Base-by-base conservation (phyloP, 2,329 filamentous ascomycete species). In the Cyphellophora europaea region DNA sequence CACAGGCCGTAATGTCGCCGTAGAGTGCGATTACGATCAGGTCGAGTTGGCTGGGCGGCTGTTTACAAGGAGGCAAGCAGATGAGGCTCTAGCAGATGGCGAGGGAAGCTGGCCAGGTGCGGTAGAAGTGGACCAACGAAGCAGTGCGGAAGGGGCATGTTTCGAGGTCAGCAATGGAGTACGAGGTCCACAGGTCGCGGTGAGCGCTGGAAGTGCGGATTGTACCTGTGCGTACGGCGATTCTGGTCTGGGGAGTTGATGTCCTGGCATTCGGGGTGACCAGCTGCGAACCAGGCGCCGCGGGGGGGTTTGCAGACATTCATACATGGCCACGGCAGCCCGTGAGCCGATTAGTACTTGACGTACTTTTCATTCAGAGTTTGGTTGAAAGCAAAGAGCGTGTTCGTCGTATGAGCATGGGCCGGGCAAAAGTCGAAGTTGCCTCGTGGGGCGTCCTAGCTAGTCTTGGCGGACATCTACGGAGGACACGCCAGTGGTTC, bases 241-340 rank as follows among this genome's bases (percentile, higher is more conserved):
- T 25, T 25, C n/a, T n/a, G n/a, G n/a, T n/a, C n/a, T n/a, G n/a
- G n/a, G n/a, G n/a, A n/a, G n/a, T n/a, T n/a, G n/a, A n/a, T n/a
- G n/a, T n/a, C n/a, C n/a, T n/a, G n/a, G n/a, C n/a, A n/a, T n/a
- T n/a, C n/a, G n/a, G n/a, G n/a, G n/a, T n/a, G n/a, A n/a, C n/a
- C n/a, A n/a, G n/a, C n/a, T n/a, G n/a, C 21, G 21, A 25, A 8
- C 21, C 21, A 25, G 21, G 21, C 21, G 21, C 8, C n/a, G 21
- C 8, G 21, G 8, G n/a, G 21, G n/a, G 8, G 21, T 25, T 25
- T 25, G 8, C 21, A n/a, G 8, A 25, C 21, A 25, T 25, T 25
- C 21, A 25, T n/a, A n/a, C n/a, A 25, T 25, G 21, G n/a, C 21
- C 21, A 25, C 21, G 21, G 21, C 21, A 25, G 21, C 21, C 21